Base-by-base conservation (phyloP, 768 basidiomycete species). In the Hericium rajendrae region DNA sequence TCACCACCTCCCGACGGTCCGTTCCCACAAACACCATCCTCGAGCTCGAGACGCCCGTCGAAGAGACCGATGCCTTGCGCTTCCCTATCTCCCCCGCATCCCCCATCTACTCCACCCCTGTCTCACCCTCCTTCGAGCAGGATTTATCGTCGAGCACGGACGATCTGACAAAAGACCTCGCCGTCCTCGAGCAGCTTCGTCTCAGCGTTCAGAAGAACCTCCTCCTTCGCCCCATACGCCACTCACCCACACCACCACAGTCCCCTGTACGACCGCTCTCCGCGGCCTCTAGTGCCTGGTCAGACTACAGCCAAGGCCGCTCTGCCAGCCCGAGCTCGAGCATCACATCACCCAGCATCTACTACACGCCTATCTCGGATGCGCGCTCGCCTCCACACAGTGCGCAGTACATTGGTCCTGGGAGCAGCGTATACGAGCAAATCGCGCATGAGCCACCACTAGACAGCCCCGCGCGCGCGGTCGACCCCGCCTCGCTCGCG, bases 191-290 rank as follows among this genome's bases (percentile, higher is more conserved):
- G 57, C 72, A 79, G 62, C 76, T 92, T 8, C 80, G 90, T 38
- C 77, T 79, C 62, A 87, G 74, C 63, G 86, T 92, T 2, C 81
- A 85, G 70, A 78, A 82, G 70, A 92, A 92, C 63, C 78, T 92
- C 39, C 83, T 82, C 57, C 76, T 92, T 38, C 79, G 90, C 20
- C 90, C 91, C 28, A 85, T 92, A 57, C 80, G 82, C 52, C 84
- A 85, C 22, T 60, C 55, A 26, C 67, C 55, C n/a, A 60, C 51
- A 11, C 64, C 59, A n/a, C 62, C 59, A 15, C 63, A 62, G 38
- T 59, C 63, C 16, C 64, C 64, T 24, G 63, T 60, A 18, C 65
- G 60, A 15, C 65, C 66, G 0, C 63, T 68, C 28, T 64, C 62
- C 8, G 59, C 62, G 11, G 53, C 64, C 15, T 46, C 43, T 16